Percentiles rank a stretch among this genome's conserved stretches.
These are phyloP conservation scores for Cymbidium sinense DNA, from an alignment of 106 monocot genomes.

Conservation along the genomic window DNA sequence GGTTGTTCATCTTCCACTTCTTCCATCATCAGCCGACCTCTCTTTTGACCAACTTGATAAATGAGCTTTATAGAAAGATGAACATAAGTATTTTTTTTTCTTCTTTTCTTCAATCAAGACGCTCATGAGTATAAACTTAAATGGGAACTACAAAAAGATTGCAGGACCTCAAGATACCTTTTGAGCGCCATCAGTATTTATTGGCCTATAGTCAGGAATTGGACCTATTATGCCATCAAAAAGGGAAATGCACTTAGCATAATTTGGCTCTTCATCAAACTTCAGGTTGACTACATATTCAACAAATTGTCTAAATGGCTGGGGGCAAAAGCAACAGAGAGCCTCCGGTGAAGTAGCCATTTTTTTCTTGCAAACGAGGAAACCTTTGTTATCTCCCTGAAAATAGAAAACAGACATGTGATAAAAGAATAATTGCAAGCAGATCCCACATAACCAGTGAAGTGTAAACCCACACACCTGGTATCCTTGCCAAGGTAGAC, in stretches of 20 bases:
- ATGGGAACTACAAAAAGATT: not conserved
- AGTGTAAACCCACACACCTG: constrained; percentile 32
- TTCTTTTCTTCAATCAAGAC: no score
- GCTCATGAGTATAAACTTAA: constrained; percentile 8
- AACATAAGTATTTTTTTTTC: no score
- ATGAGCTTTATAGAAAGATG: constrained; percentile 33
- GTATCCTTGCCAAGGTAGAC: constrained; percentile 91
- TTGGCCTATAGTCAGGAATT: constrained; percentile 67
- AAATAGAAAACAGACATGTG: not conserved
- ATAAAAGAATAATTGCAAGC: constrained; percentile 8
- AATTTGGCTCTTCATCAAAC: constrained; percentile 92
- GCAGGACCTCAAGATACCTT: constrained; percentile 40
- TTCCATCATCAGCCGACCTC: constrained; percentile 57
- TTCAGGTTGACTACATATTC: constrained; percentile 81
- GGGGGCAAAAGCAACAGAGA: constrained; percentile 68
- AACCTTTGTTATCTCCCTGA: constrained; percentile 87
- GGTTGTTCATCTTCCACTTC: constrained; percentile 81
- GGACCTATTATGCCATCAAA: constrained; percentile 80
- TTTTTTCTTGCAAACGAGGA: constrained; percentile 89
- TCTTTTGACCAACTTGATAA: constrained; percentile 84
- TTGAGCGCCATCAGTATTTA: constrained; percentile 80
- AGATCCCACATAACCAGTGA: not conserved
- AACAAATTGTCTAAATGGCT: constrained; percentile 69
- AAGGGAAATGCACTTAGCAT: constrained; percentile 75
- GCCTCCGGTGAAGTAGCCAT: constrained; percentile 82